Evolutionary conservation across 2,329 filamentous ascomycete genomes (phyloP).

Genomic region (Chrysosporium queenslandicum): DNA sequence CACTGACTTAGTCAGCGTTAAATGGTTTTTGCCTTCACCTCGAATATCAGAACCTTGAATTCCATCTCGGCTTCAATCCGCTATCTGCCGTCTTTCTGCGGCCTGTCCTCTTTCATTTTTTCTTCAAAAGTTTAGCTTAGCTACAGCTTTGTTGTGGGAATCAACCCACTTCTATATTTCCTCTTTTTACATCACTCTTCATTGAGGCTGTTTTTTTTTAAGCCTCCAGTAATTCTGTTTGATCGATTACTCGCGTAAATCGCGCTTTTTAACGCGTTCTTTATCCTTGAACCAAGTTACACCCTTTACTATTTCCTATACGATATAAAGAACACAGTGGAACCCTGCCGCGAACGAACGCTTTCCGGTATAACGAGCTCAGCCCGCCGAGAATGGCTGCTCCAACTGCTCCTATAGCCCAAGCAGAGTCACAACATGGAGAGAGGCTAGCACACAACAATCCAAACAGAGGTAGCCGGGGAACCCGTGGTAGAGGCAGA

Average conservation of each 20-base stretch:
- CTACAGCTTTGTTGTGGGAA: too few species aligned
- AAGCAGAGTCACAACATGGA: not conserved
- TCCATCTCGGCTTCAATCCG: too few species aligned
- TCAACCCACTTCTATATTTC: not conserved
- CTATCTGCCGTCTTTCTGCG: not conserved
- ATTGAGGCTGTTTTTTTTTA: constrained; percentile 11
- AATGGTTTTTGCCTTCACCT: not conserved
- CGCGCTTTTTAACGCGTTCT: not conserved
- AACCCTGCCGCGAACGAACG: not conserved
- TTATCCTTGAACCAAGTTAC: not conserved
- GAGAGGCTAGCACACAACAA: not conserved
- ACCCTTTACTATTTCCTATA: not conserved
- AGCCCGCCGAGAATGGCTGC: not conserved
- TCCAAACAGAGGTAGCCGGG: constrained; percentile 6
- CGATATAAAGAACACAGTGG: not conserved
- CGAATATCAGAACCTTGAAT: too few species aligned
- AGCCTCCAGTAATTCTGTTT: constrained; percentile 2
- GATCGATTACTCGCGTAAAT: not conserved
- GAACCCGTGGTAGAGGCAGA: not conserved
- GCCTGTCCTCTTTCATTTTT: not conserved
- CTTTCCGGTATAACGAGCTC: not conserved
- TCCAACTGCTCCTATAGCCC: not conserved
- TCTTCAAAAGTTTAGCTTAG: not conserved
- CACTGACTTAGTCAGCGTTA: constrained; percentile 1
- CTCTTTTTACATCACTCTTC: not conserved